Evolutionary conservation across 2,329 filamentous ascomycete species (phyloP), one percentile per base, ranked within the genome.

Genomic region (Periconia sp.): DNA sequence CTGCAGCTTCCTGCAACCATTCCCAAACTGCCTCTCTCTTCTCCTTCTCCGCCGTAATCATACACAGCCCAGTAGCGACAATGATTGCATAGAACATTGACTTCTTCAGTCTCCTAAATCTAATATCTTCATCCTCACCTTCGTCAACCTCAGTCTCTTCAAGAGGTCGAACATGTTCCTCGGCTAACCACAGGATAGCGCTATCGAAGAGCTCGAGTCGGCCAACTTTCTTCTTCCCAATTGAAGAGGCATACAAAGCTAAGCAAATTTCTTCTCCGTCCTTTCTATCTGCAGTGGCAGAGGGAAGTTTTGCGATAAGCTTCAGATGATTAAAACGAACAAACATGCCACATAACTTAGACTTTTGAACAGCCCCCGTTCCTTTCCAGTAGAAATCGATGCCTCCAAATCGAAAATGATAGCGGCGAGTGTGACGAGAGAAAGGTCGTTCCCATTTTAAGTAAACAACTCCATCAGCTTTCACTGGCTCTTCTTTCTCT

Each of bases 301-400:
- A 23, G 5, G 58, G 58, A 6, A 63, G 11, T 15, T 22, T 35
- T 0, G 59, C 66, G 7, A 65, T 47, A 4, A 70, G 50, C 40
- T 69, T 69, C 15, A 70, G 30, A 36, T 69, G 64, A 22, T 59
- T 62, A 40, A 54, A 67, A 1, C 50, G 46, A 3, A 64, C 26
- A 7, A 53, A 52, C 5, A 40, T 35, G 1, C 64, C 65, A 34
- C 56, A 66, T 4, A 22, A 43, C 2, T 57, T 36, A 3, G 36
- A 29, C 35, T 65, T 60, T 17, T 47, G 51, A 9, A 63, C 59
- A 4, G 55, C 61, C 12, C 56, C 50, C 3, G 66, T 69, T 5
- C 64, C 65, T 36, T 66, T 69, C 66, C 66, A 70, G 36, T 50
- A 59, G 38, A 69, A 69, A 11, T 66, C 60, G 4, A 69, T 40